Base-by-base conservation (phyloP, 2,329 filamentous ascomycete species). In the Mycogone perniciosa region DNA sequence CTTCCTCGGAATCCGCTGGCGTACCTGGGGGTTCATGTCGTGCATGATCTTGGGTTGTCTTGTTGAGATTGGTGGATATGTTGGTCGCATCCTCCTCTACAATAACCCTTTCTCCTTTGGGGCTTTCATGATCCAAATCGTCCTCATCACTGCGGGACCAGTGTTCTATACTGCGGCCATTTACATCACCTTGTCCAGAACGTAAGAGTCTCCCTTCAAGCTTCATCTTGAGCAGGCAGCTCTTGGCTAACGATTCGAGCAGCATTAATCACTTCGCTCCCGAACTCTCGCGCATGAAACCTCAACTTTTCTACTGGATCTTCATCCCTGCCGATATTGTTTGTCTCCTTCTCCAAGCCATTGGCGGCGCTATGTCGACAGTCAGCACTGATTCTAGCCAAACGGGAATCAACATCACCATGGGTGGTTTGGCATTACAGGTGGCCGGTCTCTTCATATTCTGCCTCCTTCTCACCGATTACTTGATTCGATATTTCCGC, bases 121-220 rank as follows among this genome's bases (percentile, higher is more conserved):
- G 7, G 79, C 74, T 0, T 87, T 86, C 59, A 71, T 85, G 58
- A 75, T 84, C n/a, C 80, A 86, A 60, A 84, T 85, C 52, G 70
- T 75, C 74, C 81, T 76, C 59, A 71, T 85, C 35, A 82, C 77
- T 1, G 54, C 50, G 8, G 61, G 52, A 0, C 65, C 65, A 0
- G 61, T 68, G 0, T 68, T 60, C 39, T 67, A 81, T 71, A 61
- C 58, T 4, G 62, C 64, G 0, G 62, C 61, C 6, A 64, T 65
- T 31, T 87, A 87, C 60, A 74, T 86, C 30, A 84, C 80, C 9
- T 70, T 85, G 4, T 64, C 66, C 35, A 69, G 67, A 56, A 64
- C 62, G 68, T 71, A 20, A 20, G 42, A 57, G 64, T 56, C 11
- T 9, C 6, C 2, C 7, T 3, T 38, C 20, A 6, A 5, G 4